Percentiles rank a stretch among this genome's conserved stretches.
These are phyloP conservation scores for Chalciporus pseudorubinellus DNA, from an alignment of 768 basidiomycete species.

Conservation along the genomic window DNA sequence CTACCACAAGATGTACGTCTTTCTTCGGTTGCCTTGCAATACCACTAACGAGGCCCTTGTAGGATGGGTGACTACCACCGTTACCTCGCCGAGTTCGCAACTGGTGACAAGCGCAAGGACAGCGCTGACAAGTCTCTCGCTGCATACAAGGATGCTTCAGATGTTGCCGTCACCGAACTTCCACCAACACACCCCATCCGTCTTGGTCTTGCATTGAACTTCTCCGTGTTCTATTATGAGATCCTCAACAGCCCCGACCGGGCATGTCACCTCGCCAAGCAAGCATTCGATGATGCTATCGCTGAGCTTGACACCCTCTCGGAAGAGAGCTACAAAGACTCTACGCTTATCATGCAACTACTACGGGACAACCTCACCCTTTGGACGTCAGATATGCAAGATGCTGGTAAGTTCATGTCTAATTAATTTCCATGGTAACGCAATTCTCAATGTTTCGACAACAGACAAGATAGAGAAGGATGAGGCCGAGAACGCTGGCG, in stretches of 20 bases:
- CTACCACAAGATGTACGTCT: slow-evolving; percentile 96
- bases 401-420: slow-evolving; percentile 62
- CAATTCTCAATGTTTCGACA: slow-evolving; percentile 29
- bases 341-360: slow-evolving; percentile 95
- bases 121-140: slow-evolving; percentile 96
- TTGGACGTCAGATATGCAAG: slow-evolving; percentile 99
- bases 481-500: slow-evolving; percentile 60
- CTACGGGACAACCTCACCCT: slow-evolving; percentile 96
- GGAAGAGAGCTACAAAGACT: slow-evolving; percentile 99
- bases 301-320: slow-evolving; percentile 98
- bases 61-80: slow-evolving; percentile 99
- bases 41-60: slow-evolving; percentile 13
- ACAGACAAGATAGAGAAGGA: slow-evolving; percentile 80
- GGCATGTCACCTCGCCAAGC: slow-evolving; percentile 98
- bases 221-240: slow-evolving; percentile 99
- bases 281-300: slow-evolving; percentile 98
- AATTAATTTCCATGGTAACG: not conserved
- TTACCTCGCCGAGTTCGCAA: slow-evolving; percentile 97
- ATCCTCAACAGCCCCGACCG: slow-evolving; percentile 98
- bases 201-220: slow-evolving; percentile 97
- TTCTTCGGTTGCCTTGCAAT: not conserved
- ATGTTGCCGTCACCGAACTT: slow-evolving; percentile 94
- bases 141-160: slow-evolving; percentile 96
- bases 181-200: slow-evolving; percentile 97
- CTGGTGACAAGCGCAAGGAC: slow-evolving; percentile 95